Base-by-base conservation (phyloP, 208 protist genomes). In the Novymonas esmeraldas region DNA sequence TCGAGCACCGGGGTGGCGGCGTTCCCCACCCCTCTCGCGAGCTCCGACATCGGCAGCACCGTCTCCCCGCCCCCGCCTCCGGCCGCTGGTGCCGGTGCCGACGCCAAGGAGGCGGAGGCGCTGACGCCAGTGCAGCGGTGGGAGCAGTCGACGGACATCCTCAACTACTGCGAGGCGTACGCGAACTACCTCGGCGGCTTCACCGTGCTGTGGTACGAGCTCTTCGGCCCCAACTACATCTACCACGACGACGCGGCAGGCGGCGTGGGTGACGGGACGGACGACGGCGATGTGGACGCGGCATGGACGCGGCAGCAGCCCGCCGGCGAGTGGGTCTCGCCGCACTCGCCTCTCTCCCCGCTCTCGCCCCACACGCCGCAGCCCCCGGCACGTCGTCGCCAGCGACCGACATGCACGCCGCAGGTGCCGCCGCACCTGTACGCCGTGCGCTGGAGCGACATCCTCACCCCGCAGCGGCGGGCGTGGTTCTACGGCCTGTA, bases 381-480 rank as follows among this genome's bases (percentile, higher is more conserved):
- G 31, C 11, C 28, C 10, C 34, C 3, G 59, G 49, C n/a, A 16
- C 52, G 34, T 22, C 39, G 14, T 11, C 26, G 39, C 13, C 38
- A 48, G 39, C 39, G 6, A 11, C 6, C 24, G 34, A 10, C 6
- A 6, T 14, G 36, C 26, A 52, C 39, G 48, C 50, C 50, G 44
- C 69, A 58, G 76, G 65, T 59, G 44, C 77, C 89, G 14, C 78
- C 81, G 38, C 85, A 92, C 69, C 72, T 92, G 34, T 90, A 87
- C 73, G 84, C 82, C 58, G 82, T 92, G 20, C 55, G 59, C 60
- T 95, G 89, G 86, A 46, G 75, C 36, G 65, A 71, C 20, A 75
- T 89, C 5, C 60, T 82, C 9, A 78, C 68, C 11, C 64, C 60
- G 50, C 77, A 73, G 49, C 70, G 64, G 0, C 50, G 76, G 13